These are phyloP conservation scores for Agastache rugosa DNA, from an alignment of 257 asterid species.

Conservation along the genomic window DNA sequence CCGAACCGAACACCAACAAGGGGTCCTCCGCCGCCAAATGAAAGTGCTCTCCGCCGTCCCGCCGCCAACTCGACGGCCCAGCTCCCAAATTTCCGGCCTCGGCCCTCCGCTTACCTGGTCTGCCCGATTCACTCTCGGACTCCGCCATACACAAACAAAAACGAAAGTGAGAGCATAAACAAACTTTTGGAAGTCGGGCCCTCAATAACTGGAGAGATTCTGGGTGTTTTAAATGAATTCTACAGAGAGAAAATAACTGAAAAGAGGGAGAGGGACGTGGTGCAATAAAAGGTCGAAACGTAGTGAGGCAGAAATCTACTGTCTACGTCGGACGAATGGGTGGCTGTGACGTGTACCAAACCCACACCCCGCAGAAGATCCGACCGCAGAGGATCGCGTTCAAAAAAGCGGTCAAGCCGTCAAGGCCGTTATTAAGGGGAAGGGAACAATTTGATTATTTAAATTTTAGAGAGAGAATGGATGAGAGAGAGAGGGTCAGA, in stretches of 20 bases:
- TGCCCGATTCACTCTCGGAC: neutral
- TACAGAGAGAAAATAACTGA: neutral
- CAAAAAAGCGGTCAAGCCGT: neutral
- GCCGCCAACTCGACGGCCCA: conserved; percentile 30
- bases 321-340: conserved; percentile 12
- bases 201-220: neutral
- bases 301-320: neutral
- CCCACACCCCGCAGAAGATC: neutral
- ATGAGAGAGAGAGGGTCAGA: no score
- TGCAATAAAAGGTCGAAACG: conserved; percentile 11
- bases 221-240: neutral
- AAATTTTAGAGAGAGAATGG: neutral
- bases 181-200: neutral
- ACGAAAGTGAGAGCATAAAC: neutral
- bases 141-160: conserved; percentile 19
- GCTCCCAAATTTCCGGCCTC: conserved; percentile 10
- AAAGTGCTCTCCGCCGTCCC: conserved; percentile 11
- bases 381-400: conserved; percentile 4
- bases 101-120: conserved; percentile 18
- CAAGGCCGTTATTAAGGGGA: neutral
- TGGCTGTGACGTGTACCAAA: neutral
- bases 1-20: conserved; percentile 56
- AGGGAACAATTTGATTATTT: neutral
- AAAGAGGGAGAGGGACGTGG: neutral
- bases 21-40: conserved; percentile 55